Conservation (phyloP, 805 yeast species). For the Lipomyces anomalus region DNA sequence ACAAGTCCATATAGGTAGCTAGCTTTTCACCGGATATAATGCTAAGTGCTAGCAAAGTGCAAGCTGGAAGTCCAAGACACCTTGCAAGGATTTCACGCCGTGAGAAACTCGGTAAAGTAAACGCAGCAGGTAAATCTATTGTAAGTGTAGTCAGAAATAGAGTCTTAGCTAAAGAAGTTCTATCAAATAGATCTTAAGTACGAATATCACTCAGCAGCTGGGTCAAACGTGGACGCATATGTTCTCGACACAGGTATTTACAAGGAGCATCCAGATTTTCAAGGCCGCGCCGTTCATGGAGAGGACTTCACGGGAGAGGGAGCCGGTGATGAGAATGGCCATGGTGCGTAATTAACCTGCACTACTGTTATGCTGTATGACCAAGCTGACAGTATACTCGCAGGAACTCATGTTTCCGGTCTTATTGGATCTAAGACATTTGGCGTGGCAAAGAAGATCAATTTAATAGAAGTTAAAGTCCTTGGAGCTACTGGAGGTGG, state of each 20-base stretch:
- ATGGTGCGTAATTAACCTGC: slow-evolving; percentile 58
- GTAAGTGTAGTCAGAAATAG: slow-evolving; percentile 16
- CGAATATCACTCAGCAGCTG: slow-evolving; percentile 40
- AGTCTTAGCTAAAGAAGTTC: slow-evolving; percentile 15
- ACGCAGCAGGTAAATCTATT: slow-evolving; percentile 11
- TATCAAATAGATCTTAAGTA: slow-evolving; percentile 42
- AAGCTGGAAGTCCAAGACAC: slow-evolving; percentile 50
- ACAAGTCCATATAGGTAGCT: slow-evolving; percentile 40
- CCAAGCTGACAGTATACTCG: slow-evolving; percentile 24
- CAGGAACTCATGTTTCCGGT: slow-evolving; percentile 95
- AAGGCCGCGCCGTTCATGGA: slow-evolving; percentile 39
- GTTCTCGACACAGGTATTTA: slow-evolving; percentile 76
- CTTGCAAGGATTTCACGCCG: slow-evolving; percentile 32
- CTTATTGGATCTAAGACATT: slow-evolving; percentile 68
- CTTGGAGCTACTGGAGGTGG: slow-evolving; percentile 67
- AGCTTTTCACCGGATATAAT: slow-evolving; percentile 63
- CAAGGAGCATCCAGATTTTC: slow-evolving; percentile 42
- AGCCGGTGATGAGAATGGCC: slow-evolving; percentile 71
- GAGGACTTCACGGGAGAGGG: slow-evolving; percentile 45
- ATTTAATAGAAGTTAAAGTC: slow-evolving; percentile 68
- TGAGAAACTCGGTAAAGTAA: slow-evolving; percentile 23
- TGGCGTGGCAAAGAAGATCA: slow-evolving; percentile 74
- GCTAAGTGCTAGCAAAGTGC: slow-evolving; percentile 46
- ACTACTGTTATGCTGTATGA: too few species aligned
- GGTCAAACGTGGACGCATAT: slow-evolving; percentile 57